A percentile compares a stretch with the other conserved stretches of the same genome.
Conservation (phyloP, 2,329 filamentous ascomycete species). For the Lecanicillium sp. region DNA sequence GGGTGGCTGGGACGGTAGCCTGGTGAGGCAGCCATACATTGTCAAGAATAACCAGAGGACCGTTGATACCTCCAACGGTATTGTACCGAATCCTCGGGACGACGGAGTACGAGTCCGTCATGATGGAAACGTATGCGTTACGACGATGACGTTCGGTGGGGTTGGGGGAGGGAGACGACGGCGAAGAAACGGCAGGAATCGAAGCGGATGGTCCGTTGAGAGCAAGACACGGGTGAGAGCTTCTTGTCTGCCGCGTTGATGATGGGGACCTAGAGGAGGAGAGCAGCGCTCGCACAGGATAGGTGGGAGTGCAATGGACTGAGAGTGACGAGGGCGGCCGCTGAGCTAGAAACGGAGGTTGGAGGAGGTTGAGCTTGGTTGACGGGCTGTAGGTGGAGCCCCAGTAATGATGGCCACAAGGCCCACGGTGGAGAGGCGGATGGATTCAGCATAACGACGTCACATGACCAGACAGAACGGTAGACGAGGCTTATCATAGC, state of each 20-base stretch:
- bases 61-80: constrained; percentile 96
- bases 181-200: too few relatives aligned
- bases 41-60: constrained; percentile 93
- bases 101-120: constrained; percentile 53
- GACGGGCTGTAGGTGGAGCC: constrained; percentile 23
- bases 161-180: constrained; percentile 7
- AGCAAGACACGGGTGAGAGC: background rate
- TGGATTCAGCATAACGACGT: constrained; percentile 21
- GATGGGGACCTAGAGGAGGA: constrained; percentile 8
- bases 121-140: constrained; percentile 22
- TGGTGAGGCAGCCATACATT: constrained; percentile 51
- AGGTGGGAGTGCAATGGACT: constrained; percentile 14
- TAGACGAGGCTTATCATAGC: too few relatives aligned
- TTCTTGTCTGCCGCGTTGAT: constrained; percentile 1
- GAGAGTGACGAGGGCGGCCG: constrained; percentile 12
- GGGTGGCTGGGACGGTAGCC: too few relatives aligned
- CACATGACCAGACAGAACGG: constrained; percentile 28
- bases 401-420: constrained; percentile 15
- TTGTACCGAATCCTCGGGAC: constrained; percentile 76
- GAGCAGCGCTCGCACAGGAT: constrained; percentile 10
- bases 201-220: background rate
- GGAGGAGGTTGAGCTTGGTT: constrained; percentile 32
- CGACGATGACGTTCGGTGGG: constrained; percentile 7
- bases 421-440: constrained; percentile 13
- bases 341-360: constrained; percentile 22